phyloP scores from a whole-genome alignment of 2,329 filamentous ascomycete species.

The Leptographium wingfieldii region DNA sequence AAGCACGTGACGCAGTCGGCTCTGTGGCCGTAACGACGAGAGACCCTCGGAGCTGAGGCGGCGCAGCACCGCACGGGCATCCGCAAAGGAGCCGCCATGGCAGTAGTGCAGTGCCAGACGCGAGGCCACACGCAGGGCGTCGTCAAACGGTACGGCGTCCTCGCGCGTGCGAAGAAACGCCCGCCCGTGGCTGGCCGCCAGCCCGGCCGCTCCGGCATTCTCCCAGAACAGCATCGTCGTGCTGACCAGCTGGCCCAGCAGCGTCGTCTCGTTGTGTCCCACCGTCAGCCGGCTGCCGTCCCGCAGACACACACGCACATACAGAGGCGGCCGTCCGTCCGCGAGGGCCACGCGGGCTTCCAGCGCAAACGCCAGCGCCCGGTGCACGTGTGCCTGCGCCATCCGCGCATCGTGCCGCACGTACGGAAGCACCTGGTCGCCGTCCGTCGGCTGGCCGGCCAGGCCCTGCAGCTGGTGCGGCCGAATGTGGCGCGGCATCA shows the following conservation, averaged over 20 bases:
- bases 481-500: conserved; percentile 33
- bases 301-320: conserved; percentile 7
- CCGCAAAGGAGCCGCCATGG: conserved; percentile 56
- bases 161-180: conserved; percentile 64
- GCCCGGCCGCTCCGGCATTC: conserved; percentile 48
- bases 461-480: conserved; percentile 12
- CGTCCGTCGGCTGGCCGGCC: conserved; percentile 9
- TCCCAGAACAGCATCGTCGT: conserved; percentile 56
- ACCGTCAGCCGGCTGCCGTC: conserved; percentile 5
- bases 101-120: conserved; percentile 55
- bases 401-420: conserved; percentile 9
- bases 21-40: conserved; percentile 7
- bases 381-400: conserved; percentile 1
- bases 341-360: conserved; percentile 10
- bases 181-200: conserved; percentile 52
- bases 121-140: conserved; percentile 63
- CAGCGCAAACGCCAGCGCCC: conserved; percentile 6
- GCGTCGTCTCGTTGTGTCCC: conserved; percentile 3
- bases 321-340: conserved; percentile 7
- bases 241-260: conserved; percentile 10
- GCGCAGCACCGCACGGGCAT: conserved; percentile 50
- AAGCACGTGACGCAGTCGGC: conserved; percentile 6
- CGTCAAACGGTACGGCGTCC: conserved; percentile 49
- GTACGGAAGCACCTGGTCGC: conserved; percentile 12
- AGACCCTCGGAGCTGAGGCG: conserved; percentile 13